A percentile compares a stretch with the other conserved stretches of the same genome.
Evolutionary conservation across 2,329 filamentous ascomycete species (phyloP).

Genomic region (Penicillium expansum): DNA sequence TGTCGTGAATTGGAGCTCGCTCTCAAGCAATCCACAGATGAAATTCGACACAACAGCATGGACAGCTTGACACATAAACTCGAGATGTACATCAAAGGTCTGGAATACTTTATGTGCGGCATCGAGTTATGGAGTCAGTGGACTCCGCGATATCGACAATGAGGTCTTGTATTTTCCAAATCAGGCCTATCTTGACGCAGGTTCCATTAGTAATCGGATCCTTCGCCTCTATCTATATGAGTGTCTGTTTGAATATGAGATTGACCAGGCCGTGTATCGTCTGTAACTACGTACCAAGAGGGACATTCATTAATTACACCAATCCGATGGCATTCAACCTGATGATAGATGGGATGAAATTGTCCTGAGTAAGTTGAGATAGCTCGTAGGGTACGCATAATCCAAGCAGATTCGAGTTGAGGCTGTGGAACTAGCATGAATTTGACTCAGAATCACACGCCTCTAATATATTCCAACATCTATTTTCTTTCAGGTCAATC

Average conservation of each 20-base stretch:
- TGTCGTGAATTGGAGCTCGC: constrained; percentile 20
- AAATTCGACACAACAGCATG: background rate
- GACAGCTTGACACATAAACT: constrained; percentile 6
- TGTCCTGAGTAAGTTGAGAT: too few species aligned
- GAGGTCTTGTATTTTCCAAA: background rate
- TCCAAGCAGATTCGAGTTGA: too few species aligned
- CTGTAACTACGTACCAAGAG: background rate
- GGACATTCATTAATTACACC: background rate
- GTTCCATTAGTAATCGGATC: background rate
- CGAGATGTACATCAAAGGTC: constrained; percentile 13
- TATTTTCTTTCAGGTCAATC: too few species aligned
- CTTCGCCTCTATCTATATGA: background rate
- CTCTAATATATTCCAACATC: too few species aligned
- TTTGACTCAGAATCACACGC: too few species aligned
- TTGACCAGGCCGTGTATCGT: background rate
- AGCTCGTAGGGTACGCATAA: too few species aligned
- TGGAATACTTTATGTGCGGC: constrained; percentile 22
- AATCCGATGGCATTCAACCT: too few species aligned
- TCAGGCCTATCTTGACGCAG: background rate
- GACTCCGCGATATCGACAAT: constrained; percentile 18
- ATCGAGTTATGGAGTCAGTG: constrained; percentile 21
- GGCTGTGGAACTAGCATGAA: too few species aligned
- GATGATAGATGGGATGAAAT: too few species aligned
- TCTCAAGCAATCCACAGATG: constrained; percentile 5
- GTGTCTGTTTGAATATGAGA: background rate